Percentiles rank a stretch among this genome's conserved stretches.
Evolutionary conservation across 139 green algal species (phyloP).

Genomic region (Tetradesmus obliquus): DNA sequence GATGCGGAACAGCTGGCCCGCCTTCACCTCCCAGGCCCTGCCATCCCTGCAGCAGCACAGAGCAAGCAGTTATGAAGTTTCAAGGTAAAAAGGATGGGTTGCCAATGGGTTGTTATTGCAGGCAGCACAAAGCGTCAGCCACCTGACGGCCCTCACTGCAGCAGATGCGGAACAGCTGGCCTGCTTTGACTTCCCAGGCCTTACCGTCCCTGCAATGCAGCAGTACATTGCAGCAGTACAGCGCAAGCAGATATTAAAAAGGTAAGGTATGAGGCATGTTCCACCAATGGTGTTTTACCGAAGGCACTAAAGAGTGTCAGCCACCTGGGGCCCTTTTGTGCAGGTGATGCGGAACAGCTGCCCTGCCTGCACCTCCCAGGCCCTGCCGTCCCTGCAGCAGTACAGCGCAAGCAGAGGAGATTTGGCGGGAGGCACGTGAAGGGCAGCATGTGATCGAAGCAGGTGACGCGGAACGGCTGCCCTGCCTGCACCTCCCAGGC

Average conservation of each 20-base stretch:
- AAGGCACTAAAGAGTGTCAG: too few relatives aligned
- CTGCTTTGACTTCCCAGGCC: constrained; percentile 27
- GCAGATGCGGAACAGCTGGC: constrained; percentile 43
- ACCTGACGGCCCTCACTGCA: constrained; percentile 47
- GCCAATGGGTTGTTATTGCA: too few relatives aligned
- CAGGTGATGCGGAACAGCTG: constrained; percentile 45
- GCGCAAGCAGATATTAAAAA: too few relatives aligned
- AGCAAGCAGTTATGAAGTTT: too few relatives aligned
- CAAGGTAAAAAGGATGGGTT: too few relatives aligned
- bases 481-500: constrained; percentile 17
- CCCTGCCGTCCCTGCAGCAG: constrained; percentile 1
- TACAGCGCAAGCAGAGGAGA: not conserved
- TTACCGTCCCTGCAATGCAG: constrained; percentile 5
- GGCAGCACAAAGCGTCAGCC: too few relatives aligned
- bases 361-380: constrained; percentile 26
- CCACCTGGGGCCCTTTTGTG: constrained; percentile 46
- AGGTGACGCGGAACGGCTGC: not conserved
- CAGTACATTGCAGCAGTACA: too few relatives aligned
- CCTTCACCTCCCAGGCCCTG: constrained; percentile 28
- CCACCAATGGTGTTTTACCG: too few relatives aligned
- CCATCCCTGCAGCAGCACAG: not conserved
- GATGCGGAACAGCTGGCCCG: constrained; percentile 39
- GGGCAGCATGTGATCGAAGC: too few relatives aligned
- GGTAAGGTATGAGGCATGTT: too few relatives aligned
- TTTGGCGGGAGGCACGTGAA: too few relatives aligned